Evolutionary conservation across 2,329 filamentous ascomycete genomes (phyloP).

Genomic region (Phoma sp.): DNA sequence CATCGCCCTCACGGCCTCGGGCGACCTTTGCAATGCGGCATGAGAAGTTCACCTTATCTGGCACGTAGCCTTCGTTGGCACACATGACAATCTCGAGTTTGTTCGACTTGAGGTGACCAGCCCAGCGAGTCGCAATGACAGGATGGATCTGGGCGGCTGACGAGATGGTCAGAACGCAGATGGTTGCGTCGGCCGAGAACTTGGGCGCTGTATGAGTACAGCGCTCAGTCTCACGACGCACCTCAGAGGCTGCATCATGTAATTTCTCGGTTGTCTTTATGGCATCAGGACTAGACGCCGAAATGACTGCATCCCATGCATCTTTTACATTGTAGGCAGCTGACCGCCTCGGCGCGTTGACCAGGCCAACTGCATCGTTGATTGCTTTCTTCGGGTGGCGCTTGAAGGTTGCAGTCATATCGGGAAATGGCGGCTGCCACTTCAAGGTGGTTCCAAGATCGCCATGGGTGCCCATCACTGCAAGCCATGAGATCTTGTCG

Average conservation of each 20-base stretch:
- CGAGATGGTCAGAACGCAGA: conserved; percentile 68
- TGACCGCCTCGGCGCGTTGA: conserved; percentile 71
- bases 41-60: conserved; percentile 70
- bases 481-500: conserved; percentile 64
- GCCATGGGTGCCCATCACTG: conserved; percentile 69
- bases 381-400: conserved; percentile 66
- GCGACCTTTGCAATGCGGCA: conserved; percentile 67
- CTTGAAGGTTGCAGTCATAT: conserved; percentile 68
- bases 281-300: conserved; percentile 58
- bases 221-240: conserved; percentile 66
- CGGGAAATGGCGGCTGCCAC: conserved; percentile 70
- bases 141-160: conserved; percentile 69
- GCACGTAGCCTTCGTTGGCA: conserved; percentile 70
- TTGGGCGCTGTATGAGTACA: conserved; percentile 68
- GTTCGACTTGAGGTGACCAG: conserved; percentile 64
- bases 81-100: conserved; percentile 69
- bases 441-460: conserved; percentile 70
- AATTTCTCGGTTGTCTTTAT: conserved; percentile 59
- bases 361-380: conserved; percentile 67
- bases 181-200: conserved; percentile 66
- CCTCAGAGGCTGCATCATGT: conserved; percentile 62
- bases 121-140: conserved; percentile 71
- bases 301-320: conserved; percentile 66
- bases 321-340: conserved; percentile 65
- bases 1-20: conserved; percentile 53